Percentiles rank a stretch among this genome's conserved stretches.
These are phyloP conservation scores for Taiwanofungus camphoratus DNA, from an alignment of 1,284 basidiomycete species.

Conservation along the genomic window DNA sequence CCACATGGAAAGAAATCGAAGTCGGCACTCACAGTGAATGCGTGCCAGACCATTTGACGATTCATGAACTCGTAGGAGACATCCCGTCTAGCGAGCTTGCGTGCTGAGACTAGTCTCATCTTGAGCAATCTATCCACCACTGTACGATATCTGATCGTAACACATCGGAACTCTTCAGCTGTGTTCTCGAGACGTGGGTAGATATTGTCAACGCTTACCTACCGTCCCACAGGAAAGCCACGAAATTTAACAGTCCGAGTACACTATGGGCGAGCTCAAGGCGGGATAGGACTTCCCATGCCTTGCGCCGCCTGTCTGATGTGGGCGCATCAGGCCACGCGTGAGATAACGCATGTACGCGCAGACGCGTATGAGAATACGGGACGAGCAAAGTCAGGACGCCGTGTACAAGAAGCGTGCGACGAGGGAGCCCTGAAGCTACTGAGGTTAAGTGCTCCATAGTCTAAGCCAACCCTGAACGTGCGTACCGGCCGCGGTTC, in stretches of 20 bases:
- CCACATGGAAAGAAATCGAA: background rate
- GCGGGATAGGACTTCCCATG: constrained; percentile 69
- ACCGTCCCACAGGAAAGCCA: constrained; percentile 84
- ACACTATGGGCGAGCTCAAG: constrained; percentile 63
- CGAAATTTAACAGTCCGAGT: constrained; percentile 70
- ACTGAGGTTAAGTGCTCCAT: constrained; percentile 1
- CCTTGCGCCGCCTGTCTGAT: constrained; percentile 65
- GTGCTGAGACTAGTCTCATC: constrained; percentile 75
- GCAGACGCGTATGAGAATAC: constrained; percentile 73
- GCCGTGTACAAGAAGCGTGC: constrained; percentile 63
- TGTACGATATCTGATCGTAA: constrained; percentile 69
- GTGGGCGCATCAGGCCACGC: constrained; percentile 90
- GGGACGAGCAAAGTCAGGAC: constrained; percentile 72
- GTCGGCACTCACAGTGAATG: constrained; percentile 77
- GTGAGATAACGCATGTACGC: constrained; percentile 70
- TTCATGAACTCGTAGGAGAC: constrained; percentile 99
- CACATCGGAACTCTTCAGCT: constrained; percentile 3
- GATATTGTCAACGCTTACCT: constrained; percentile 42
- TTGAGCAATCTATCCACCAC: constrained; percentile 78
- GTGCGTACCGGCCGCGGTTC: background rate
- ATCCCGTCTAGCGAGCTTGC: constrained; percentile 68
- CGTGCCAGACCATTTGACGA: constrained; percentile 98
- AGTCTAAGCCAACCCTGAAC: background rate
- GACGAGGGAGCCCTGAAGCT: constrained; percentile 61
- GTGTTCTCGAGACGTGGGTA: too few relatives aligned